These are phyloP conservation scores for Candida schatavii DNA, from an alignment of 805 yeast genomes.

Conservation along the genomic window DNA sequence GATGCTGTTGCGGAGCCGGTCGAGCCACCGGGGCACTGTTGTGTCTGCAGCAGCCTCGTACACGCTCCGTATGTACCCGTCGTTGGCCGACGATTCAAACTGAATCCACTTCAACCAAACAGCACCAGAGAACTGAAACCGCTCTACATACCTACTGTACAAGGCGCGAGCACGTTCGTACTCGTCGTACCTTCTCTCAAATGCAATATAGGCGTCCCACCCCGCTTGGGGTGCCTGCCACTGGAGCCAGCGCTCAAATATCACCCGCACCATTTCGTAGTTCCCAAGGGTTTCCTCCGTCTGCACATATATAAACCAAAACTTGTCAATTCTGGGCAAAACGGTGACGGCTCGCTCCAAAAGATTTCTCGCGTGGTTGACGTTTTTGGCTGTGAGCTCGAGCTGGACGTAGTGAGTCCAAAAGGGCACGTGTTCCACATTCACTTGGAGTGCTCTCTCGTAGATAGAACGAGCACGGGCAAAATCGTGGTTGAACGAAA, in stretches of 20 bases:
- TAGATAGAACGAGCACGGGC: slow-evolving; percentile 80
- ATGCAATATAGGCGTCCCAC: slow-evolving; percentile 71
- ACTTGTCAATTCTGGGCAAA: slow-evolving; percentile 76
- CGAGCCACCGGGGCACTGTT: slow-evolving; percentile 20
- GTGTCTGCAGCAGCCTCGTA: slow-evolving; percentile 67
- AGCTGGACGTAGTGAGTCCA: slow-evolving; percentile 83
- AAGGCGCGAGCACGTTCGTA: slow-evolving; percentile 53
- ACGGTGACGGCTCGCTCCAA: slow-evolving; percentile 72
- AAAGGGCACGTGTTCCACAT: slow-evolving; percentile 70
- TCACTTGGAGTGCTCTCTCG: slow-evolving; percentile 82
- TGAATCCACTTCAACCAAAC: slow-evolving; percentile 77
- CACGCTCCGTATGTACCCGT: slow-evolving; percentile 51
- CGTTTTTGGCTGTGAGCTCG: slow-evolving; percentile 67
- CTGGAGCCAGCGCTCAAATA: slow-evolving; percentile 76
- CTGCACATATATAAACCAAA: slow-evolving; percentile 82
- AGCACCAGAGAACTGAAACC: slow-evolving; percentile 34
- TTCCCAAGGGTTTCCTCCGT: slow-evolving; percentile 79
- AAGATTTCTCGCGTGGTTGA: slow-evolving; percentile 86
- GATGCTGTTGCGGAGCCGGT: slow-evolving; percentile 9
- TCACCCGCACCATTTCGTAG: slow-evolving; percentile 53
- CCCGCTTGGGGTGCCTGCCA: slow-evolving; percentile 71
- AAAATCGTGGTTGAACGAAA: slow-evolving; percentile 68
- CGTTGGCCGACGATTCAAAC: slow-evolving; percentile 52
- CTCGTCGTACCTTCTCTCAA: slow-evolving; percentile 68
- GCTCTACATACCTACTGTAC: slow-evolving; percentile 52